Conservation (phyloP, 2,329 filamentous ascomycete genomes). For the Tolypocladium sp. region DNA sequence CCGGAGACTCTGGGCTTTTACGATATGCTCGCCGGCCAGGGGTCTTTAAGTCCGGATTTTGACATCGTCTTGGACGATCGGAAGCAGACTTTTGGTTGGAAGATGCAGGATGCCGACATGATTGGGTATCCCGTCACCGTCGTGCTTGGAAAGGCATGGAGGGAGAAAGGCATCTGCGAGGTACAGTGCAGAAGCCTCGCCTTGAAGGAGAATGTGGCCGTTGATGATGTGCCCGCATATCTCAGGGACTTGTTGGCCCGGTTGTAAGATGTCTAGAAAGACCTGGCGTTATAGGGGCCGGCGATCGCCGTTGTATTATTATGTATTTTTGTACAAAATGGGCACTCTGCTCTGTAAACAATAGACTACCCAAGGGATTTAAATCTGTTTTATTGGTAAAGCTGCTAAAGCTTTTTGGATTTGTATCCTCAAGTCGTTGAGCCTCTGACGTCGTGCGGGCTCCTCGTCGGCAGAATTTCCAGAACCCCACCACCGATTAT, state of each 20-base stretch:
- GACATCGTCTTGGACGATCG: constrained; percentile 73
- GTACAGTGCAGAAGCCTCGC: constrained; percentile 67
- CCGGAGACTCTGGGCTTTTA: constrained; percentile 50
- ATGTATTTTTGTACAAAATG: no score
- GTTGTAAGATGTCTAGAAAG: constrained; percentile 28
- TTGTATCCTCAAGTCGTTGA: background rate
- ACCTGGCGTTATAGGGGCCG: background rate
- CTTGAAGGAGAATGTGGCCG: constrained; percentile 48
- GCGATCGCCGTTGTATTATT: background rate
- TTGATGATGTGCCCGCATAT: constrained; percentile 33
- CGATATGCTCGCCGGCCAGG: constrained; percentile 39
- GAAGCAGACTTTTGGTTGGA: constrained; percentile 63
- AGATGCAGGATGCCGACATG: constrained; percentile 80
- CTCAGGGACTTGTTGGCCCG: constrained; percentile 36
- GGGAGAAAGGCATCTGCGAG: constrained; percentile 50
- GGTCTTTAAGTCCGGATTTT: constrained; percentile 17
- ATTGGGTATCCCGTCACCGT: constrained; percentile 81
- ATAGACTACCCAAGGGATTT: background rate
- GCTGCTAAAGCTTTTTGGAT: no score
- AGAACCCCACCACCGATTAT: background rate
- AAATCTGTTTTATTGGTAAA: background rate
- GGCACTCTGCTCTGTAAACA: background rate
- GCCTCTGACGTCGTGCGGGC: background rate
- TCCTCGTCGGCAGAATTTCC: background rate
- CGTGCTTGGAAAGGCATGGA: constrained; percentile 67